A percentile compares a stretch with the other conserved stretches of the same genome.
Conservation (phyloP, 2,329 filamentous ascomycete species). For the Fusarium scirpi region DNA sequence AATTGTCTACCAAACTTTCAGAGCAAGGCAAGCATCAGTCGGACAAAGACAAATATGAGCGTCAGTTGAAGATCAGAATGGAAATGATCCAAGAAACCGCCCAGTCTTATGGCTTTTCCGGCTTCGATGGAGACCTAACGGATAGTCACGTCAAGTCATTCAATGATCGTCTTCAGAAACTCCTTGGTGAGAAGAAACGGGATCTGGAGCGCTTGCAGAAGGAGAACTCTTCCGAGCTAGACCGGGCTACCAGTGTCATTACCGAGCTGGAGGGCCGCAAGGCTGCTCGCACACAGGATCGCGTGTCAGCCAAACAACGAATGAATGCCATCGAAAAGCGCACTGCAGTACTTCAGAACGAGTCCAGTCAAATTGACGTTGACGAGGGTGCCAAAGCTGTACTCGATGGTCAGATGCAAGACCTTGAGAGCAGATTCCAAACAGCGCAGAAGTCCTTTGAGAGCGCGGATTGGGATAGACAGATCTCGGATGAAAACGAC, state of each 20-base stretch:
- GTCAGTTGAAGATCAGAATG: slow-evolving; percentile 78
- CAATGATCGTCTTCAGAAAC: slow-evolving; percentile 79
- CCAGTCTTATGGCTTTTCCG: slow-evolving; percentile 80
- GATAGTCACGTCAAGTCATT: slow-evolving; percentile 81
- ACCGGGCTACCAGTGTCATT: slow-evolving; percentile 77
- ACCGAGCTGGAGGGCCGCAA: slow-evolving; percentile 80
- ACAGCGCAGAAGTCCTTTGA: slow-evolving; percentile 73
- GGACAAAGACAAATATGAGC: slow-evolving; percentile 87
- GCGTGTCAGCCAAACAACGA: slow-evolving; percentile 77
- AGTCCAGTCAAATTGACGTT: slow-evolving; percentile 78
- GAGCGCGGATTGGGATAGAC: slow-evolving; percentile 74
- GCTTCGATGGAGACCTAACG: slow-evolving; percentile 83
- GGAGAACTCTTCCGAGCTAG: slow-evolving; percentile 79
- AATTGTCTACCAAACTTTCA: slow-evolving; percentile 65
- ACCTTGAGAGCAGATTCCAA: slow-evolving; percentile 73
- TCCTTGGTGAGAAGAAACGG: slow-evolving; percentile 81
- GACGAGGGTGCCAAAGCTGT: slow-evolving; percentile 88
- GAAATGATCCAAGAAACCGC: slow-evolving; percentile 83
- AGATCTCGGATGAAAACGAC: slow-evolving; percentile 74
- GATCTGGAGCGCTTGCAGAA: slow-evolving; percentile 80
- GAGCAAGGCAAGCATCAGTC: slow-evolving; percentile 85
- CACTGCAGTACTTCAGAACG: slow-evolving; percentile 72
- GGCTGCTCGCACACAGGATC: slow-evolving; percentile 78
- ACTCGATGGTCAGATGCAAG: slow-evolving; percentile 78
- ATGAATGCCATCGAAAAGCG: slow-evolving; percentile 81